These are phyloP conservation scores for Saposhnikovia divaricata DNA, from an alignment of 129 eudicot genomes.

Conservation along the genomic window DNA sequence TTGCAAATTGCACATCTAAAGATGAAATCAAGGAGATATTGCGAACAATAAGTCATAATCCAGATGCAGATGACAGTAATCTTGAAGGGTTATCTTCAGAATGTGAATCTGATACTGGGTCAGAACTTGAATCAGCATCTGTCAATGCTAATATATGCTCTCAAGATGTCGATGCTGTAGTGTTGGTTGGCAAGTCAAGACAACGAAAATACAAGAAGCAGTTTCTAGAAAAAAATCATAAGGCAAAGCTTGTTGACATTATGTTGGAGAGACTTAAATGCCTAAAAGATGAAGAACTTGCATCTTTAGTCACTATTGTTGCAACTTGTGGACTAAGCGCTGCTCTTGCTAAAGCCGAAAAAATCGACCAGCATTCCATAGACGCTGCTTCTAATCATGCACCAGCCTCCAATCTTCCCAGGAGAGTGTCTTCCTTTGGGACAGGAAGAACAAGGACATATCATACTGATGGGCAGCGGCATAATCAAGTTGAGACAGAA, in stretches of 20 bases:
- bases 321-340: conserved; percentile 95
- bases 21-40: conserved; percentile 67
- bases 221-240: conserved; percentile 23
- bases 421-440: conserved; percentile 25
- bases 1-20: conserved; percentile 54
- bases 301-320: conserved; percentile 84
- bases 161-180: conserved; percentile 12
- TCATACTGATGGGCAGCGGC: conserved; percentile 16
- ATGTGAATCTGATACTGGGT: conserved; percentile 52
- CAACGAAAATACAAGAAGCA: conserved; percentile 16
- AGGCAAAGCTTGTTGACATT: conserved; percentile 45
- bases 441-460: conserved; percentile 5
- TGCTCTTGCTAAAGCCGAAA: conserved; percentile 55
- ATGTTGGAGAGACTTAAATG: conserved; percentile 71
- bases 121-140: conserved; percentile 20
- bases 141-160: conserved; percentile 10
- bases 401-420: conserved; percentile 13
- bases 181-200: conserved; percentile 17
- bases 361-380: conserved; percentile 1
- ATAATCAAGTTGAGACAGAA: conserved; percentile 32
- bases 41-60: conserved; percentile 67
- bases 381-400: conserved; percentile 6
- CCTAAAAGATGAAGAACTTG: conserved; percentile 75
- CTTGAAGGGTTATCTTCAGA: conserved; percentile 45
- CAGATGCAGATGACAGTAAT: conserved; percentile 45